Evolutionary conservation across 2,329 filamentous ascomycete genomes (phyloP).

Genomic region (Alternaria triticimaculans): DNA sequence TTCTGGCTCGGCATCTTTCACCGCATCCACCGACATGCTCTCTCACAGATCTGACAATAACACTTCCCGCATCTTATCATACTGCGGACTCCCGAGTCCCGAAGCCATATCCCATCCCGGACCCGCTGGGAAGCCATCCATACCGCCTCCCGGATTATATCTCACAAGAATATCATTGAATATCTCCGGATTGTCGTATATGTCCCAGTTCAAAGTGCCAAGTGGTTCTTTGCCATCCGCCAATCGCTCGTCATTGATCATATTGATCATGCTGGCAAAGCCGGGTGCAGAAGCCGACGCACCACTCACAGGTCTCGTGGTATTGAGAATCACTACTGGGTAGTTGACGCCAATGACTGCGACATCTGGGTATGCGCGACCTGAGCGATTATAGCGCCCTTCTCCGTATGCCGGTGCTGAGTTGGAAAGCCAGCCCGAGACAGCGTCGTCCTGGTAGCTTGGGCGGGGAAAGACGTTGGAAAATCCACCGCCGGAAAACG

Average conservation of each 20-base stretch:
- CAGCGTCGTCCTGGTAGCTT: constrained; percentile 50
- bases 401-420: constrained; percentile 14
- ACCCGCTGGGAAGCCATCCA: constrained; percentile 32
- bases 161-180: constrained; percentile 52
- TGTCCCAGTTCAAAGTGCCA: constrained; percentile 65
- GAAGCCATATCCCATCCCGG: constrained; percentile 40
- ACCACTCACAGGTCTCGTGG: constrained; percentile 50
- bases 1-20: background rate
- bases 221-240: constrained; percentile 55
- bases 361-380: constrained; percentile 66
- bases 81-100: constrained; percentile 25
- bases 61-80: constrained; percentile 24
- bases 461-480: constrained; percentile 55
- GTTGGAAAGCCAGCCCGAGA: constrained; percentile 13
- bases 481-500: constrained; percentile 52
- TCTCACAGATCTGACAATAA: constrained; percentile 9
- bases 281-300: constrained; percentile 63
- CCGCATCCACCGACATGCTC: background rate
- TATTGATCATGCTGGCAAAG: constrained; percentile 62
- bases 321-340: constrained; percentile 45
- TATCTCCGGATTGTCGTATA: constrained; percentile 57
- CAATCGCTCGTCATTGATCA: constrained; percentile 66
- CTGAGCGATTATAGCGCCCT: constrained; percentile 36
- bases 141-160: constrained; percentile 42
- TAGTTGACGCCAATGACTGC: constrained; percentile 62